Conservation (phyloP, 2,329 filamentous ascomycete genomes). For the Ophiosphaerella herpotricha region DNA sequence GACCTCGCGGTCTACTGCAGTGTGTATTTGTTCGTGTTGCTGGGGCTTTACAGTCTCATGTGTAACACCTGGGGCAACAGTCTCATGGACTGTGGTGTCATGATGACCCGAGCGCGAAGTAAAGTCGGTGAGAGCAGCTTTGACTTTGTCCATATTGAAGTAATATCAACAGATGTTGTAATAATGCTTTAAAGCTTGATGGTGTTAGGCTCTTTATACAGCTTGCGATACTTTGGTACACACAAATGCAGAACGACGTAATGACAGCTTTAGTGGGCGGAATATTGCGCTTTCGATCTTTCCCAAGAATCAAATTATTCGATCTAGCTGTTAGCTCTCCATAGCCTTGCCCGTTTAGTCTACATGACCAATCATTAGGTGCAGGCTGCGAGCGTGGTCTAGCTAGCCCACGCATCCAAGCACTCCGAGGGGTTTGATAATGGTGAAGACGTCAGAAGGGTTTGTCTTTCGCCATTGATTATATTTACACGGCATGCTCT, state of each 20-base stretch:
- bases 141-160: constrained; percentile 64
- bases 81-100: constrained; percentile 72
- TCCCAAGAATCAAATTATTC: not conserved
- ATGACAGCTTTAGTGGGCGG: constrained; percentile 15
- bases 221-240: not conserved
- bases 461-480: too few species aligned
- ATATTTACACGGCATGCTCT: too few species aligned
- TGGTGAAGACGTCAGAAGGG: not conserved
- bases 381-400: not conserved
- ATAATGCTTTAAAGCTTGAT: not conserved
- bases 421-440: constrained; percentile 7
- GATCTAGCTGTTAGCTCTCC: not conserved
- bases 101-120: constrained; percentile 65
- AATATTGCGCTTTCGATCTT: constrained; percentile 1
- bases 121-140: constrained; percentile 65
- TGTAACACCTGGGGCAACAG: constrained; percentile 63
- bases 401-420: constrained; percentile 1
- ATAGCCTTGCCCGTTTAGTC: not conserved
- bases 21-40: constrained; percentile 65
- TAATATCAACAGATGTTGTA: not conserved
- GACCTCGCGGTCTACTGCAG: constrained; percentile 69
- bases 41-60: constrained; percentile 65
- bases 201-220: constrained; percentile 26
- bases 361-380: not conserved
- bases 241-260: constrained; percentile 28